These are phyloP conservation scores for Aspergillus bridgeri DNA, from an alignment of 495 filamentous ascomycete genomes.

Conservation along the genomic window DNA sequence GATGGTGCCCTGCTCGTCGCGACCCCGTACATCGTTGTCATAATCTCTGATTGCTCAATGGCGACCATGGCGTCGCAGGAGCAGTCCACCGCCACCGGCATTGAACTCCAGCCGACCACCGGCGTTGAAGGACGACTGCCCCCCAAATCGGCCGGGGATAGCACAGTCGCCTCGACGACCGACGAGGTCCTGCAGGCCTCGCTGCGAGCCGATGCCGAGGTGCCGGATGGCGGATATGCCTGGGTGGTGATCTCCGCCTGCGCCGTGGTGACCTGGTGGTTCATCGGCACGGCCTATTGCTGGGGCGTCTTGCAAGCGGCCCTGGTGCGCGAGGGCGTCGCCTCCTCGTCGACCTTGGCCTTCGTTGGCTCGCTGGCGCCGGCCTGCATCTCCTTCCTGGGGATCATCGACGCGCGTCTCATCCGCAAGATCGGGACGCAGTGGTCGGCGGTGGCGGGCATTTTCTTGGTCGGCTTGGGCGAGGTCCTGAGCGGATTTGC, in stretches of 20 bases:
- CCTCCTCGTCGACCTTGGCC: slow-evolving; percentile 47
- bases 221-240: slow-evolving; percentile 58
- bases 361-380: slow-evolving; percentile 54
- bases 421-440: slow-evolving; percentile 48
- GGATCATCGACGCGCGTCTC: slow-evolving; percentile 46
- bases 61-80: not conserved
- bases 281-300: slow-evolving; percentile 48
- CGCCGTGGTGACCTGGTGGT: slow-evolving; percentile 52
- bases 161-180: not conserved
- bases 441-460: slow-evolving; percentile 41
- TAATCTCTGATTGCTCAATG: no score
- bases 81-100: slow-evolving; percentile 5
- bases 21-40: no score
- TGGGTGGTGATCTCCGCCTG: slow-evolving; percentile 55
- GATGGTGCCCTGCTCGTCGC: no score
- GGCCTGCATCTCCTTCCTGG: slow-evolving; percentile 47
- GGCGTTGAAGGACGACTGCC: not conserved
- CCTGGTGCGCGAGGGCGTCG: slow-evolving; percentile 43
- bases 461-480: slow-evolving; percentile 45
- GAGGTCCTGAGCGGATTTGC: slow-evolving; percentile 50
- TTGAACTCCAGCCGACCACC: slow-evolving; percentile 6
- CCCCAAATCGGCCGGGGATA: not conserved
- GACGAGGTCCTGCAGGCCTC: slow-evolving; percentile 50
- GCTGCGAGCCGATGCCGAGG: slow-evolving; percentile 43
- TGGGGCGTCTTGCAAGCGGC: slow-evolving; percentile 59